These are phyloP conservation scores for Globisporangium abappressorium DNA, from an alignment of 352 stramenopile species.

Conservation along the genomic window DNA sequence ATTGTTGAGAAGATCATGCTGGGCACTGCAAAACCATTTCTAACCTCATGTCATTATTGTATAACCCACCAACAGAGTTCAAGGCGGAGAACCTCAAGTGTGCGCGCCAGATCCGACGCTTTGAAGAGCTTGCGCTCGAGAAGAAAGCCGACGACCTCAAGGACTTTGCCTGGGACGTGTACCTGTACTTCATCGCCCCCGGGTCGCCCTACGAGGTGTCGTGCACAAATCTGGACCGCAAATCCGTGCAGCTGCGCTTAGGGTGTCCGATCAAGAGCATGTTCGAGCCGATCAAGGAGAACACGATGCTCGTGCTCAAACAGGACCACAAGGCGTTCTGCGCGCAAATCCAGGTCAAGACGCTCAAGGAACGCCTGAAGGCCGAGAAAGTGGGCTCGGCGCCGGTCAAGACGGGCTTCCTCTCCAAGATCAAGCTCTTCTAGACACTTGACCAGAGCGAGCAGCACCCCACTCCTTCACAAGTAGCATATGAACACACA, in stretches of 20 bases:
- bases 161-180: constrained; percentile 76
- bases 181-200: constrained; percentile 80
- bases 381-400: constrained; percentile 41
- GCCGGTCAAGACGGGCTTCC: constrained; percentile 51
- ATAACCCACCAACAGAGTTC: constrained; percentile 45
- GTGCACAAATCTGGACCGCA: constrained; percentile 79
- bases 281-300: constrained; percentile 86
- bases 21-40: neutral
- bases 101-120: constrained; percentile 71
- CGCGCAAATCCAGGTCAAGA: constrained; percentile 64
- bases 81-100: constrained; percentile 86
- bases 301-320: constrained; percentile 81
- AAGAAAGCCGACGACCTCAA: constrained; percentile 76
- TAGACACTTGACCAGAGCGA: constrained; percentile 15
- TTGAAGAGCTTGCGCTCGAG: constrained; percentile 70
- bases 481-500: neutral
- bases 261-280: constrained; percentile 76
- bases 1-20: neutral
- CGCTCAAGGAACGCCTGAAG: constrained; percentile 72
- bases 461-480: no score
- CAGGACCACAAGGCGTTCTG: constrained; percentile 84
- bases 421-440: constrained; percentile 75
- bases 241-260: constrained; percentile 78
- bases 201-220: constrained; percentile 76
- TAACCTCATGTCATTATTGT: neutral